A percentile compares a stretch with the other conserved stretches of the same genome.
These are phyloP conservation scores for Sugiyamaella mastotermitis DNA, from an alignment of 805 yeast genomes.

Conservation along the genomic window DNA sequence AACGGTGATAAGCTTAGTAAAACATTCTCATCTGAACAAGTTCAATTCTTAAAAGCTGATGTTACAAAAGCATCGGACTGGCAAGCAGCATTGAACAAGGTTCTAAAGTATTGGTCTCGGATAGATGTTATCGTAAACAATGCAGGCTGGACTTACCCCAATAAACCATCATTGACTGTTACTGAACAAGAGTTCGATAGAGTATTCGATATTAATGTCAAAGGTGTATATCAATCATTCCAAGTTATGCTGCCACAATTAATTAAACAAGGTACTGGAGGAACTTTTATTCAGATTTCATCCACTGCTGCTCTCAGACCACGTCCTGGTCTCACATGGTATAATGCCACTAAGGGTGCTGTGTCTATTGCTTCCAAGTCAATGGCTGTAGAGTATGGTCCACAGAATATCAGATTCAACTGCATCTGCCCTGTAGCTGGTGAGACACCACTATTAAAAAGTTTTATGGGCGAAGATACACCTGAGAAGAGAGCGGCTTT, in stretches of 20 bases:
- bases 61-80: slow-evolving; percentile 26
- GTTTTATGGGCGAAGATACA: slow-evolving; percentile 24
- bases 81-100: slow-evolving; percentile 25
- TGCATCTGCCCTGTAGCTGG: slow-evolving; percentile 37
- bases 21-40: background rate
- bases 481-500: slow-evolving; percentile 26
- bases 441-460: slow-evolving; percentile 35
- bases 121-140: slow-evolving; percentile 34
- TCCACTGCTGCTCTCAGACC: slow-evolving; percentile 34
- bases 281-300: slow-evolving; percentile 35
- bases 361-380: slow-evolving; percentile 34
- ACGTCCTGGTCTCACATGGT: slow-evolving; percentile 30
- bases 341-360: slow-evolving; percentile 35
- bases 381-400: slow-evolving; percentile 36
- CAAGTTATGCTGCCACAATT: slow-evolving; percentile 28
- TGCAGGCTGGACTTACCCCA: slow-evolving; percentile 31
- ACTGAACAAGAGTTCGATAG: slow-evolving; percentile 25
- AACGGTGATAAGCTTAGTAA: slow-evolving; percentile 6
- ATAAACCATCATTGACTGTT: slow-evolving; percentile 25
- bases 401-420: slow-evolving; percentile 34
- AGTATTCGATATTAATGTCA: slow-evolving; percentile 25
- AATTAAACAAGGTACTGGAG: slow-evolving; percentile 23
- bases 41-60: slow-evolving; percentile 13
- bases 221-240: slow-evolving; percentile 18
- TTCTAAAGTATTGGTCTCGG: slow-evolving; percentile 26